phyloP scores from a whole-genome alignment of 352 stramenopile species.

The Phytophthora colocasiae region DNA sequence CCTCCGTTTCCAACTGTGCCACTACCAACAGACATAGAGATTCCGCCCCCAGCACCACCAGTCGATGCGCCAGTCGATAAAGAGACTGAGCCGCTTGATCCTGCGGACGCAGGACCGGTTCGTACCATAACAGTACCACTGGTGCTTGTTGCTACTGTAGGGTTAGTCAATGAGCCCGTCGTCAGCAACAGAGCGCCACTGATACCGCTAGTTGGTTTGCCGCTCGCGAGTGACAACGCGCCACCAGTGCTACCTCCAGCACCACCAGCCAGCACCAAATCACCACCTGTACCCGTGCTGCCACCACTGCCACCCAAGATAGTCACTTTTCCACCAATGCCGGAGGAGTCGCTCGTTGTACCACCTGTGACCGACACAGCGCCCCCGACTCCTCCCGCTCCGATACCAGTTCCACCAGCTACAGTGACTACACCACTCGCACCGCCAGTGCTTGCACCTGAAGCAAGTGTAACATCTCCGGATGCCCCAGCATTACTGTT shows the following conservation, averaged over 20 bases:
- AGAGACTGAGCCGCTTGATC: slow-evolving; percentile 30
- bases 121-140: slow-evolving; percentile 42
- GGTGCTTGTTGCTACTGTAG: slow-evolving; percentile 15
- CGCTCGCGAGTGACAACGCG: slow-evolving; percentile 30
- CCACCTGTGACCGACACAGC: slow-evolving; percentile 38
- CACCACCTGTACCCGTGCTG: slow-evolving; percentile 22
- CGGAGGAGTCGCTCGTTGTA: slow-evolving; percentile 12
- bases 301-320: slow-evolving; percentile 21
- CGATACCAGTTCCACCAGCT: slow-evolving; percentile 38
- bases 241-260: slow-evolving; percentile 35
- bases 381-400: slow-evolving; percentile 35
- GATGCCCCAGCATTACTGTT: slow-evolving; percentile 36
- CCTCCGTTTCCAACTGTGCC: slow-evolving; percentile 38
- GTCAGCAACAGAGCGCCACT: slow-evolving; percentile 29
- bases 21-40: slow-evolving; percentile 41
- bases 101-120: slow-evolving; percentile 33
- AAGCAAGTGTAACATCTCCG: slow-evolving; percentile 47
- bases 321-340: slow-evolving; percentile 23
- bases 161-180: slow-evolving; percentile 20
- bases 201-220: slow-evolving; percentile 24
- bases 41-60: slow-evolving; percentile 26
- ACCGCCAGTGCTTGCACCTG: slow-evolving; percentile 39
- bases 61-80: slow-evolving; percentile 33
- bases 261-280: slow-evolving; percentile 20
- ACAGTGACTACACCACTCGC: slow-evolving; percentile 53